Base-by-base conservation (phyloP, 1,284 basidiomycete species). In the Moniliophthora roreri region DNA sequence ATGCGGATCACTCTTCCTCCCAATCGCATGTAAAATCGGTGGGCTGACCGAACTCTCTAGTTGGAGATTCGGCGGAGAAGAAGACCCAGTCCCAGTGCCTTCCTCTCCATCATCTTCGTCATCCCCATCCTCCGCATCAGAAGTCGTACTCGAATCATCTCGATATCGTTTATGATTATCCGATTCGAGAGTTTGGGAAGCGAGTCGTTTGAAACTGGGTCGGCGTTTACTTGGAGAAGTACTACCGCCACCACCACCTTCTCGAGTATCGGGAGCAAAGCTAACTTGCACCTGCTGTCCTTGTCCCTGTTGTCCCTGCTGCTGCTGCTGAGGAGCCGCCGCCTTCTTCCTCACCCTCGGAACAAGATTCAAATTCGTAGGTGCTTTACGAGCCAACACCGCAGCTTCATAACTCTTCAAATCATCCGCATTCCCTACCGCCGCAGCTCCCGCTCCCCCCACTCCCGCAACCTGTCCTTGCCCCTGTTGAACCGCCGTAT, bases 341-440 rank as follows among this genome's bases (percentile, higher is more conserved):
- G 70, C 61, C 62, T 68, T 57, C 66, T 50, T 52, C 47, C 34
- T 42, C 2, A 65, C 60, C 60, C 66, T 57, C 50, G 74, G 72
- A 9, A 67, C 69, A 32, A 81, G 63, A 60, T 76, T 80, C 38
- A 83, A 63, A 41, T 63, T 72, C 55, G 80, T 79, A n/a, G 85
- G 81, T 21, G 84, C 74, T 60, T 76, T 81, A 26, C 86, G 74
- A 15, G 87, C 86, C 37, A 88, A 66, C 5, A 90, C 81, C 6
- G 89, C 89, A 48, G 85, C 84, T 64, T 90, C 86, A 58, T 91
- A 91, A 55, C 79, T 80, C 58, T 77, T 74, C 59, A 91, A 60
- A 62, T 89, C 87, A 18, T 89, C 87, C 35, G 72, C 63, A 28
- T 71, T 71, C 10, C 66, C 74, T 47, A 73, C 56, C 46, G 73